Evolutionary conservation across 2,329 filamentous ascomycete genomes (phyloP).

Genomic region (Claviceps arundinis): DNA sequence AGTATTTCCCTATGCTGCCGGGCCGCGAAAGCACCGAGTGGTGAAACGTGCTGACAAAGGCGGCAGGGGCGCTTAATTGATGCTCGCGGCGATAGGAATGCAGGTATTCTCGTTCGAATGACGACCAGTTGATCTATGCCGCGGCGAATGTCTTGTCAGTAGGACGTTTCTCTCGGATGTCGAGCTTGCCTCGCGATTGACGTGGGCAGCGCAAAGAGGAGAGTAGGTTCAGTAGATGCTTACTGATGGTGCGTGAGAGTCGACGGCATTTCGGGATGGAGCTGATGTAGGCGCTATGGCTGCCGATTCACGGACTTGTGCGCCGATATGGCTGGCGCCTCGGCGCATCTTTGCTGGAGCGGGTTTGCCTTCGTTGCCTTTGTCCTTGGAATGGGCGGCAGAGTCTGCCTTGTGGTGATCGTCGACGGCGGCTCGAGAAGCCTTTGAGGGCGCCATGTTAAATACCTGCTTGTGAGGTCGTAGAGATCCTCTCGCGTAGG

Average conservation of each 20-base stretch:
- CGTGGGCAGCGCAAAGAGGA: background rate
- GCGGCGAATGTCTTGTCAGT: slow-evolving; percentile 6
- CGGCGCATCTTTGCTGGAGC: slow-evolving; percentile 42
- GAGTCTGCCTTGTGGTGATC: slow-evolving; percentile 32
- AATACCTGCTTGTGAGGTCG: too few relatives aligned
- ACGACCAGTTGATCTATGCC: slow-evolving; percentile 48
- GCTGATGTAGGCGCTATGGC: slow-evolving; percentile 25
- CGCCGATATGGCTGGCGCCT: slow-evolving; percentile 37
- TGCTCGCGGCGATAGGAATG: slow-evolving; percentile 66
- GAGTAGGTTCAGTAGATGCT: slow-evolving; percentile 9
- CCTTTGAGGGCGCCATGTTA: slow-evolving; percentile 32
- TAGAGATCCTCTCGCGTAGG: background rate
- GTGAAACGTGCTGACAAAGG: slow-evolving; percentile 53
- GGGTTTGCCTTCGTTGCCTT: slow-evolving; percentile 25
- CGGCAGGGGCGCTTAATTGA: slow-evolving; percentile 54
- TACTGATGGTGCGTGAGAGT: slow-evolving; percentile 22
- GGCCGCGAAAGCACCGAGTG: slow-evolving; percentile 48
- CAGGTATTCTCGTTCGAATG: slow-evolving; percentile 53
- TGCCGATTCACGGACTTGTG: slow-evolving; percentile 18
- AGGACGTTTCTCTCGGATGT: background rate
- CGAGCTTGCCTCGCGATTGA: background rate
- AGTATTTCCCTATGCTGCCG: slow-evolving; percentile 54
- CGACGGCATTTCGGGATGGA: slow-evolving; percentile 16
- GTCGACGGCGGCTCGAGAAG: slow-evolving; percentile 29
- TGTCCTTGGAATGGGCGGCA: slow-evolving; percentile 27